These are phyloP conservation scores for Yamadazyma sp. DNA, from an alignment of 805 yeast genomes.

Conservation along the genomic window DNA sequence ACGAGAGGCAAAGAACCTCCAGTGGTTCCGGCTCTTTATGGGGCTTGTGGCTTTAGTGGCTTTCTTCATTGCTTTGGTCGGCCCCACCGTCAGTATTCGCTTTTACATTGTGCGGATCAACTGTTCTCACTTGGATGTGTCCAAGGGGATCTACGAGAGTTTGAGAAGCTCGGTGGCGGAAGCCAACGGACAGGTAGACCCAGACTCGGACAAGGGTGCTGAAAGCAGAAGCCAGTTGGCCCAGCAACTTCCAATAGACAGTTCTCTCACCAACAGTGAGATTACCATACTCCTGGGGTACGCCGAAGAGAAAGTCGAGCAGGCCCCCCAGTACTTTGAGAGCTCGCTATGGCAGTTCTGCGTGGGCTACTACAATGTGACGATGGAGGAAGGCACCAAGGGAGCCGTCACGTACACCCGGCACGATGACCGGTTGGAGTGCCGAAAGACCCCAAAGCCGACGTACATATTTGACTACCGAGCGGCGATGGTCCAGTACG, in stretches of 20 bases:
- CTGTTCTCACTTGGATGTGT: constrained; percentile 53
- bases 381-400: constrained; percentile 15
- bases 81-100: constrained; percentile 23
- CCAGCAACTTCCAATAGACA: constrained; percentile 25
- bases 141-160: constrained; percentile 51
- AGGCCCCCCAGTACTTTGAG: constrained; percentile 49
- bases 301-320: constrained; percentile 44
- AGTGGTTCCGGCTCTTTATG: constrained; percentile 23
- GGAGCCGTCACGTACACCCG: constrained; percentile 16
- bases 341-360: constrained; percentile 47
- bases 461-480: constrained; percentile 46
- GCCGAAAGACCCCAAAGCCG: constrained; percentile 14
- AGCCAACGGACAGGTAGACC: constrained; percentile 18
- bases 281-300: constrained; percentile 45
- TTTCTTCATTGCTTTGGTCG: constrained; percentile 23
- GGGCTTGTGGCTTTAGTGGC: constrained; percentile 19
- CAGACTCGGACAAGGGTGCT: constrained; percentile 18
- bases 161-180: constrained; percentile 35
- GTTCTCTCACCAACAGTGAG: constrained; percentile 49
- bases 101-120: constrained; percentile 40
- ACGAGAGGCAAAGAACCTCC: constrained; percentile 25
- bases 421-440: constrained; percentile 24
- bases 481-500: constrained; percentile 36
- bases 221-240: background rate
- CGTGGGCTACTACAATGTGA: constrained; percentile 36